These are phyloP conservation scores for Bipolaris gigantea DNA, from an alignment of 2,329 filamentous ascomycete species.

Conservation along the genomic window DNA sequence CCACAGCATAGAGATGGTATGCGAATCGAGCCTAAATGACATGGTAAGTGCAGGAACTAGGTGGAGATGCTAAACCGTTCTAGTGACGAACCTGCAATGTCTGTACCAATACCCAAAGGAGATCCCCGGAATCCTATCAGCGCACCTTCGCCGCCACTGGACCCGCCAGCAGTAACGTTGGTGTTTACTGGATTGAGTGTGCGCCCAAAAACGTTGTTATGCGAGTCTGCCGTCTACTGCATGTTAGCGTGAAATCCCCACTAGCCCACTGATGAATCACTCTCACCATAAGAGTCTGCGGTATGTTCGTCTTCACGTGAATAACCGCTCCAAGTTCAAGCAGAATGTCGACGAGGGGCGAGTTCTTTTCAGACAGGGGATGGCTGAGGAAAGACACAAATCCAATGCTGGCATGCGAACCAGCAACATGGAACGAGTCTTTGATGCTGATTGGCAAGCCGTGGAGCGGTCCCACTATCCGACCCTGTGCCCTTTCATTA, in stretches of 20 bases:
- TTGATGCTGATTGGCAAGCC: conserved; percentile 67
- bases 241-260: neutral
- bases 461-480: conserved; percentile 63
- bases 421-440: conserved; percentile 64
- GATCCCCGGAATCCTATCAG: conserved; percentile 61
- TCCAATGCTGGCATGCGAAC: conserved; percentile 58
- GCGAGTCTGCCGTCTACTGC: conserved; percentile 51
- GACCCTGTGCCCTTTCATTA: conserved; percentile 49
- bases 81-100: conserved; percentile 49
- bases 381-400: conserved; percentile 62
- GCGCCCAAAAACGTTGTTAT: conserved; percentile 65
- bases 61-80: neutral
- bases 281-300: conserved; percentile 65
- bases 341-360: conserved; percentile 59
- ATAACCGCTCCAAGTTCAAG: conserved; percentile 62
- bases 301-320: conserved; percentile 70
- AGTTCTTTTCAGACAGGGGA: conserved; percentile 52
- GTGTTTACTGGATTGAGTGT: conserved; percentile 63
- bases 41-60: neutral
- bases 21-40: conserved; percentile 43
- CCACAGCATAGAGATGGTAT: conserved; percentile 58
- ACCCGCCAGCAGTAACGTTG: conserved; percentile 61
- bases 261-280: neutral
- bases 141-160: conserved; percentile 65
- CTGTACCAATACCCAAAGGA: conserved; percentile 62